These are phyloP conservation scores for Tetrapyrgos nigripes DNA, from an alignment of 1,284 basidiomycete species.

Conservation along the genomic window DNA sequence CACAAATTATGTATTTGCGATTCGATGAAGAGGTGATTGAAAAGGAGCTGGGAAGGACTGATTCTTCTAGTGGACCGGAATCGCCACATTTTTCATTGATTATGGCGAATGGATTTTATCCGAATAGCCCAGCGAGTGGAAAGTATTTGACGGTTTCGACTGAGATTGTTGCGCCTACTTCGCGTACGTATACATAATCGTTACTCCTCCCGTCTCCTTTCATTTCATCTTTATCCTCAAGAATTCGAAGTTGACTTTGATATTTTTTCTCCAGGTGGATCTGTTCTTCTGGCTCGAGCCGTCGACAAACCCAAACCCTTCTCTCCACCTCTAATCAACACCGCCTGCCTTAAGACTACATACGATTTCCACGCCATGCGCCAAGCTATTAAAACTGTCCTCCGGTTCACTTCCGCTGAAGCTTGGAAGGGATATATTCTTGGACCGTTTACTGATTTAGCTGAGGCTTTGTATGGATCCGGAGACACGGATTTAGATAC, in stretches of 20 bases:
- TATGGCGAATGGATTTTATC: not conserved
- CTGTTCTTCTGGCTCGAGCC: slow-evolving; percentile 25
- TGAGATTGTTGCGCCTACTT: slow-evolving; percentile 33
- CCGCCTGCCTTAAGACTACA: slow-evolving; percentile 28
- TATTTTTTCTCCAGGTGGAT: slow-evolving; percentile 14
- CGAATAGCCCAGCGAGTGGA: slow-evolving; percentile 17
- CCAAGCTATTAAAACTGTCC: slow-evolving; percentile 5
- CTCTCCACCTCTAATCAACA: slow-evolving; percentile 27
- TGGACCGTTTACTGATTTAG: slow-evolving; percentile 1
- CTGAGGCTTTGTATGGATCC: not conserved
- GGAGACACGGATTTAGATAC: slow-evolving; percentile 8
- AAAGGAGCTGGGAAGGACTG: not conserved
- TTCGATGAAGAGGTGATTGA: not conserved
- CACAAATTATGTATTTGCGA: slow-evolving; percentile 24
- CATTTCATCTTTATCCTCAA: not conserved
- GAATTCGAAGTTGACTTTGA: too few species aligned
- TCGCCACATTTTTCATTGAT: not conserved
- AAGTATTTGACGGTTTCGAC: slow-evolving; percentile 31
- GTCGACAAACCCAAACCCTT: slow-evolving; percentile 25
- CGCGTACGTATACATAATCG: slow-evolving; percentile 25
- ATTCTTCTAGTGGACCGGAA: slow-evolving; percentile 11
- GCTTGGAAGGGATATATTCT: slow-evolving; percentile 43
- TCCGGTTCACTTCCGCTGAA: slow-evolving; percentile 21
- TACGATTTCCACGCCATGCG: slow-evolving; percentile 38
- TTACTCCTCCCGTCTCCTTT: not conserved